Evolutionary conservation across 768 basidiomycete species (phyloP).

Genomic region (Mycena leptocephala): DNA sequence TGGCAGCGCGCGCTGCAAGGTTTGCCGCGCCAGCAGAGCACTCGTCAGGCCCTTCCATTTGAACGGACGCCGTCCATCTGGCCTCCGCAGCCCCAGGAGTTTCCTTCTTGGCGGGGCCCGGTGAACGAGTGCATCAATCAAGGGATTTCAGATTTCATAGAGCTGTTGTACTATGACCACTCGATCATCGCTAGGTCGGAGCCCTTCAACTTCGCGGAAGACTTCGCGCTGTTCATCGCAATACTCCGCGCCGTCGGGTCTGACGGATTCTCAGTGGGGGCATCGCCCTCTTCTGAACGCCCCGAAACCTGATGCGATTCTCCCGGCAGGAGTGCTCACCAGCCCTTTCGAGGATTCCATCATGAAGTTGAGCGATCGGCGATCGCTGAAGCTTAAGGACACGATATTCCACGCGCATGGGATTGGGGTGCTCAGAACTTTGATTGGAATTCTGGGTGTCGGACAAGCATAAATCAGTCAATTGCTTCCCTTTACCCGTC

Average conservation of each 20-base stretch:
- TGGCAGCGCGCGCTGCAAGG: too few species aligned
- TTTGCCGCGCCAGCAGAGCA: too few species aligned
- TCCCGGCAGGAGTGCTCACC: background rate
- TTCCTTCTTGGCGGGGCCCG: too few species aligned
- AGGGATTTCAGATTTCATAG: slow-evolving; percentile 29
- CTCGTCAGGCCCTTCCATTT: too few species aligned
- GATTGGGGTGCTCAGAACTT: too few species aligned
- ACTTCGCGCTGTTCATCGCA: slow-evolving; percentile 5
- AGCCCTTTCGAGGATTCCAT: background rate
- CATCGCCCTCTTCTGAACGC: background rate
- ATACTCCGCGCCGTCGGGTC: slow-evolving; percentile 16
- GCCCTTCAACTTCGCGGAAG: slow-evolving; percentile 21
- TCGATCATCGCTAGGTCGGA: slow-evolving; percentile 33
- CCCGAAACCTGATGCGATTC: background rate
- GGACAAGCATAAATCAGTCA: too few species aligned
- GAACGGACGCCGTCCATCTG: too few species aligned
- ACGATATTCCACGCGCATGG: slow-evolving; percentile 3
- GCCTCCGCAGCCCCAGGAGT: too few species aligned
- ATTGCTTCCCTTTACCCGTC: too few species aligned
- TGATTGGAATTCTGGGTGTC: too few species aligned
- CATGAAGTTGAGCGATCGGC: background rate
- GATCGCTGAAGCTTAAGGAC: background rate
- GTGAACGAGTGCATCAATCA: too few species aligned
- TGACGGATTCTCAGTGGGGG: background rate
- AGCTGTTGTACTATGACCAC: slow-evolving; percentile 36